These are phyloP conservation scores for Hericium rajendrae DNA, from an alignment of 768 basidiomycete genomes.

Conservation along the genomic window DNA sequence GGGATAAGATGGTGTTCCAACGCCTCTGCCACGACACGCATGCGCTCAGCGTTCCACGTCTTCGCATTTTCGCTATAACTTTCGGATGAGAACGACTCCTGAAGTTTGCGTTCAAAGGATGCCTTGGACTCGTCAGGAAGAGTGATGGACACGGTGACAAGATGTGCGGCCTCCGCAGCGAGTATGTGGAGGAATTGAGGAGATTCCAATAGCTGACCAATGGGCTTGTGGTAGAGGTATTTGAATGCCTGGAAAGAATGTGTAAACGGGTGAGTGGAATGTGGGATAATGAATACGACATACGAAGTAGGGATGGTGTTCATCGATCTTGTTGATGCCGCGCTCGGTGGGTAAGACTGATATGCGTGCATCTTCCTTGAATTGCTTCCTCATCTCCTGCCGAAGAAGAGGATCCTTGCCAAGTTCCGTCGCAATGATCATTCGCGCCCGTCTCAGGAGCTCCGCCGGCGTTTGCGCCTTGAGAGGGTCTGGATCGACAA, in stretches of 20 bases:
- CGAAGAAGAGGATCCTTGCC: constrained; percentile 88
- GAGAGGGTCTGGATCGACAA: constrained; percentile 55
- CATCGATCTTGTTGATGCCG: constrained; percentile 68
- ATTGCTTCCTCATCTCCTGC: constrained; percentile 63
- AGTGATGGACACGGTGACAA: constrained; percentile 68
- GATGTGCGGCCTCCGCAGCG: constrained; percentile 79
- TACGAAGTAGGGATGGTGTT: constrained; percentile 64
- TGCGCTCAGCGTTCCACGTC: constrained; percentile 86
- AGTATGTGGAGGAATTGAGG: constrained; percentile 88
- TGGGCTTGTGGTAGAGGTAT: constrained; percentile 76
- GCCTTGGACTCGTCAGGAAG: constrained; percentile 53
- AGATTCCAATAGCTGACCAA: constrained; percentile 55
- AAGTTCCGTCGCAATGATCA: constrained; percentile 83
- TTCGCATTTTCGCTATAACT: constrained; percentile 76
- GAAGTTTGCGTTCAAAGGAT: constrained; percentile 66
- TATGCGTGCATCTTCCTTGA: constrained; percentile 65
- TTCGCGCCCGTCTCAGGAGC: constrained; percentile 60
- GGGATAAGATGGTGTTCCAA: constrained; percentile 79
- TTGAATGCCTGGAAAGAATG: constrained; percentile 70
- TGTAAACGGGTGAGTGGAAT: neutral
- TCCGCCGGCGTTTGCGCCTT: constrained; percentile 56
- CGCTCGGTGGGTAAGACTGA: constrained; percentile 82
- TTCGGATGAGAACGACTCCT: constrained; percentile 76
- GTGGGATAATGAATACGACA: constrained; percentile 15
- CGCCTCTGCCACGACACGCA: constrained; percentile 67